phyloP scores from a whole-genome alignment of 1,284 basidiomycete species.

The Cutaneotrichosporon sp. region DNA sequence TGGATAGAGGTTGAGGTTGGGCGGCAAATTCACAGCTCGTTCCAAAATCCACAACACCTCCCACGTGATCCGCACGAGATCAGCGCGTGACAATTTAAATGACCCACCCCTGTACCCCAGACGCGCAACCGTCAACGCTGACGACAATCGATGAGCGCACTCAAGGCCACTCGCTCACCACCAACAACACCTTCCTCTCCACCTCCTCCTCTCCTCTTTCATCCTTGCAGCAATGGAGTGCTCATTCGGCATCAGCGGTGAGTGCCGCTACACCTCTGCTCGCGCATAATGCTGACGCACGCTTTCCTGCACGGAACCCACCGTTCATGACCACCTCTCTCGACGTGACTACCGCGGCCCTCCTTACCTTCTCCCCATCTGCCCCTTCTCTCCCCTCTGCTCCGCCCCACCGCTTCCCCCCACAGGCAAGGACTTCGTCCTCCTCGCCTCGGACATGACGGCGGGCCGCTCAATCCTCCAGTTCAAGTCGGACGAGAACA shows the following conservation, averaged over 20 bases:
- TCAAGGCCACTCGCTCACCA: no score
- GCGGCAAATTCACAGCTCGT: not conserved
- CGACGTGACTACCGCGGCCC: not conserved
- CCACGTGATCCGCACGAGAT: not conserved
- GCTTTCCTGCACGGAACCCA: not conserved
- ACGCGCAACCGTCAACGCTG: conserved; percentile 17
- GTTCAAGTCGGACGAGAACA: conserved; percentile 97
- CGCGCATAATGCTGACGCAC: conserved; percentile 1
- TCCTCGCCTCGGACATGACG: conserved; percentile 88
- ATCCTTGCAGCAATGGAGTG: conserved; percentile 51
- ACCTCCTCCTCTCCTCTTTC: not conserved
- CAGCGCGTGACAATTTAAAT: not conserved
- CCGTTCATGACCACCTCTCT: not conserved
- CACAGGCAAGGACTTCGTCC: conserved; percentile 83
- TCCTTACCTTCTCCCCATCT: not conserved
- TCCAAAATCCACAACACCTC: conserved; percentile 54
- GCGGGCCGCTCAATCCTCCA: conserved; percentile 88
- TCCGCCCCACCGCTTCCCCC: not conserved
- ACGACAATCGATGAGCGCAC: conserved; percentile 12
- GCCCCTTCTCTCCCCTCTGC: not conserved
- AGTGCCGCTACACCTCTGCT: conserved; percentile 11
- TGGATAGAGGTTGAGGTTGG: not conserved
- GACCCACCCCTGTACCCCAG: conserved; percentile 1
- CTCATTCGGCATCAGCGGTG: conserved; percentile 57
- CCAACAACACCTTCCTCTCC: conserved; percentile 2